These are phyloP conservation scores for Colletotrichum graminicola DNA, from an alignment of 2,329 filamentous ascomycete genomes.

Conservation along the genomic window DNA sequence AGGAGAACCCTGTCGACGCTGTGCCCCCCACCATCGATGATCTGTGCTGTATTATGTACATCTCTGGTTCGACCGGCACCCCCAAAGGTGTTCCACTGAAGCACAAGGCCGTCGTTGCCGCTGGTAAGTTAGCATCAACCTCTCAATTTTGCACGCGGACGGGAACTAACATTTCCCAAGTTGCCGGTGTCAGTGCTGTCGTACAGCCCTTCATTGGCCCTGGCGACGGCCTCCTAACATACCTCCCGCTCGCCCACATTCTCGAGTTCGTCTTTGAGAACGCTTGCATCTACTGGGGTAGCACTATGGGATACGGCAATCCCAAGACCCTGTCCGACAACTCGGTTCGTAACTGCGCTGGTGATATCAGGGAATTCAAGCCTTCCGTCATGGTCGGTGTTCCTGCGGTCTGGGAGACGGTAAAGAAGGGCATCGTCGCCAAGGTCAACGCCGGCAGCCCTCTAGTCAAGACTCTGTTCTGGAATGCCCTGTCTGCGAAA, in stretches of 20 bases:
- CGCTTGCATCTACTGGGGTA: conserved; percentile 84
- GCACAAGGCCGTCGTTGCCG: conserved; percentile 80
- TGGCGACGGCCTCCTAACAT: conserved; percentile 83
- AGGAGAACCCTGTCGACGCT: conserved; percentile 75
- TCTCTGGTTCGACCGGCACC: conserved; percentile 84
- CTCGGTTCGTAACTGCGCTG: conserved; percentile 86
- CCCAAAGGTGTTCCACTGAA: conserved; percentile 85
- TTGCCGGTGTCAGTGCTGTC: conserved; percentile 82
- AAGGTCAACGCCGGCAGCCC: conserved; percentile 79
- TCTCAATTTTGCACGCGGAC: background rate
- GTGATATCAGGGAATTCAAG: conserved; percentile 87
- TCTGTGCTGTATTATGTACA: conserved; percentile 80
- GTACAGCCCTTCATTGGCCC: conserved; percentile 83
- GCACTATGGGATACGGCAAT: conserved; percentile 90
- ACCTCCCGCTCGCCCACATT: conserved; percentile 89
- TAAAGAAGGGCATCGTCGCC: conserved; percentile 88
- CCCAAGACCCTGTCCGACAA: conserved; percentile 85
- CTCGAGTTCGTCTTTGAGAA: conserved; percentile 94
- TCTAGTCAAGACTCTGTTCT: conserved; percentile 81
- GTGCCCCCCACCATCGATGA: conserved; percentile 79
- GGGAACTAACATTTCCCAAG: conserved; percentile 51
- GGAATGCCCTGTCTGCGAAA: conserved; percentile 68
- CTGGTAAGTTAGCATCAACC: conserved; percentile 65
- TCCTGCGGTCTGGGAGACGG: conserved; percentile 89
- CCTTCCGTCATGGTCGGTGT: conserved; percentile 88